Conservation (phyloP, 176 grass and related monocot species). For the Oryza glumipatula region DNA sequence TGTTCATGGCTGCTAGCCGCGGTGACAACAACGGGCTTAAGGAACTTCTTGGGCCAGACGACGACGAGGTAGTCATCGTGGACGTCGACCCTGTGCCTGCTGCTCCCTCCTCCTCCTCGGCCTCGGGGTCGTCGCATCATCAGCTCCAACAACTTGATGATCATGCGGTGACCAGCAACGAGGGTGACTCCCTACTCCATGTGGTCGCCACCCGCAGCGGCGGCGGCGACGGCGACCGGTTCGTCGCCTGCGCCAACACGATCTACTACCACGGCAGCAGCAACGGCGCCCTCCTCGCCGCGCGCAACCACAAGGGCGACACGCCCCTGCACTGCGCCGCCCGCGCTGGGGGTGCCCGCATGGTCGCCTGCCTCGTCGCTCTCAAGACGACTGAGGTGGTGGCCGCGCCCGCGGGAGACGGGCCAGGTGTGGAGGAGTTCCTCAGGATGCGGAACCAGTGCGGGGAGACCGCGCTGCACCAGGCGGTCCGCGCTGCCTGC, state of each 20-base stretch:
- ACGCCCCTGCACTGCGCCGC: background rate
- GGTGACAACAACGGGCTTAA: background rate
- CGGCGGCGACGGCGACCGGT: background rate
- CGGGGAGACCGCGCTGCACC: background rate
- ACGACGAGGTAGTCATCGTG: no score
- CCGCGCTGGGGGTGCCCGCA: background rate
- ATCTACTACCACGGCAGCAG: background rate
- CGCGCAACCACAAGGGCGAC: background rate
- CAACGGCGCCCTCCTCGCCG: background rate
- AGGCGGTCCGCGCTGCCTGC: background rate
- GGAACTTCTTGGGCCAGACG: background rate
- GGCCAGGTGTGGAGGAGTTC: background rate
- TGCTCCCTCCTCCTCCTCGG: no score
- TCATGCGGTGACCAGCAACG: background rate
- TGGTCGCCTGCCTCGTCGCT: background rate
- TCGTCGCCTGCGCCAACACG: background rate
- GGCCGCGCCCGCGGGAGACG: no score
- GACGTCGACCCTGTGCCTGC: no score
- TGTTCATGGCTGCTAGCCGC: constrained; percentile 14
- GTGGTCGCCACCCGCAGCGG: background rate
- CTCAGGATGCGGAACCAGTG: background rate
- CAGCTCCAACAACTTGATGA: no score
- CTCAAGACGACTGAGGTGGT: background rate
- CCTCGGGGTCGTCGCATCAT: no score
- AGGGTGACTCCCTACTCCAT: background rate